phyloP scores from a whole-genome alignment of 2,329 filamentous ascomycete species.

The Juglanconis oblonga region DNA sequence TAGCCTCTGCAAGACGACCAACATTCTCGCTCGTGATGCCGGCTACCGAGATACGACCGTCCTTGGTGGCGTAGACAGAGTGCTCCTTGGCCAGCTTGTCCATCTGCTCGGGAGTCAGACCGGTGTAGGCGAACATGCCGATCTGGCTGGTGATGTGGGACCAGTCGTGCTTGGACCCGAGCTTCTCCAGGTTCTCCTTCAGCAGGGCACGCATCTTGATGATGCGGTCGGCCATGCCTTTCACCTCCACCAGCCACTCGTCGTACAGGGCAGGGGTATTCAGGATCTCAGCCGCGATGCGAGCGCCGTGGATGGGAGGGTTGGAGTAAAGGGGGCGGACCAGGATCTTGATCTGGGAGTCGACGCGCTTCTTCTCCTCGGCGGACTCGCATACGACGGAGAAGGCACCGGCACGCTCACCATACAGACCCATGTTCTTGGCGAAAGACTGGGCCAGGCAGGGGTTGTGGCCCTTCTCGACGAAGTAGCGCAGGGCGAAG shows the following conservation, averaged over 20 bases:
- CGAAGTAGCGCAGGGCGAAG: conserved; percentile 89
- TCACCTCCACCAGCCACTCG: conserved; percentile 95
- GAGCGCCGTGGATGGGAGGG: conserved; percentile 93
- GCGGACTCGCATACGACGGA: conserved; percentile 81
- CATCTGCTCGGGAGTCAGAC: conserved; percentile 88
- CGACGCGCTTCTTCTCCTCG: conserved; percentile 92
- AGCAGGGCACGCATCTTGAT: conserved; percentile 95
- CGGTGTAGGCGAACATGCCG: conserved; percentile 99
- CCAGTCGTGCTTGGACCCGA: conserved; percentile 97
- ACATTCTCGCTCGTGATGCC: conserved; percentile 81
- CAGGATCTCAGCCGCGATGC: conserved; percentile 88
- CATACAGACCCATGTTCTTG: conserved; percentile 99
- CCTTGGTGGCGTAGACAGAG: conserved; percentile 96
- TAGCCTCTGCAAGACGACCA: conserved; percentile 75
- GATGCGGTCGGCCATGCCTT: conserved; percentile 98
- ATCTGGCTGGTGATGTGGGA: conserved; percentile 98
- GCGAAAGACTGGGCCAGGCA: conserved; percentile 91
- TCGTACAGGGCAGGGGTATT: conserved; percentile 80
- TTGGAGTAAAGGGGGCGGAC: conserved; percentile 98
- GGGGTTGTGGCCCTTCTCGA: conserved; percentile 86
- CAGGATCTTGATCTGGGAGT: conserved; percentile 97
- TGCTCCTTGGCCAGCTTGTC: conserved; percentile 87
- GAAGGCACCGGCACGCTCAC: conserved; percentile 96
- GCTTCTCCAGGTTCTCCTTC: conserved; percentile 90
- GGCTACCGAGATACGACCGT: conserved; percentile 81